These are phyloP conservation scores for Ceratocystis huliohia DNA, from an alignment of 2,329 filamentous ascomycete genomes.

Conservation along the genomic window DNA sequence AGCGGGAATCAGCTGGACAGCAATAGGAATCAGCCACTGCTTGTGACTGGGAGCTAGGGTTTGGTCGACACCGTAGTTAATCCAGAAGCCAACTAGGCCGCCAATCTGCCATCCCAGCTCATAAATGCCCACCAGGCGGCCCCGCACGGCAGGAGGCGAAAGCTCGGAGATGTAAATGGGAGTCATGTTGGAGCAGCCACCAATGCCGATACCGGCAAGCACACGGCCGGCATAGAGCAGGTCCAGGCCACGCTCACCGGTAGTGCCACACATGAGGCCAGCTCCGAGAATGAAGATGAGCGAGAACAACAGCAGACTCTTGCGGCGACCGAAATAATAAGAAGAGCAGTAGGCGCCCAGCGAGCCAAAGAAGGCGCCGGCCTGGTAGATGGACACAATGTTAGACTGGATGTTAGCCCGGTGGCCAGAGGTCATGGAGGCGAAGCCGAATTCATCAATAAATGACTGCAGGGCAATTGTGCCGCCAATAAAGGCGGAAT, in stretches of 20 bases:
- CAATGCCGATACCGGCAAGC: conserved; percentile 50
- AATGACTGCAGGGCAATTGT: conserved; percentile 47
- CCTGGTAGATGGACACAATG: conserved; percentile 67
- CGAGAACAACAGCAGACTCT: conserved; percentile 48
- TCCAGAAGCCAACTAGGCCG: conserved; percentile 52
- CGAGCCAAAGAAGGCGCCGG: conserved; percentile 73
- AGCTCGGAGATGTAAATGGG: conserved; percentile 51
- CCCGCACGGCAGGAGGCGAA: conserved; percentile 49
- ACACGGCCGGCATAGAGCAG: conserved; percentile 50
- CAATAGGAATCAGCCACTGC: conserved; percentile 54
- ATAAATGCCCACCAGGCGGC: conserved; percentile 53
- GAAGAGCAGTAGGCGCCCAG: conserved; percentile 53
- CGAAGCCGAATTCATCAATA: conserved; percentile 51
- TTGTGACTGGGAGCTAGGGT: conserved; percentile 55
- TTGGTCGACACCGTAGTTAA: conserved; percentile 59
- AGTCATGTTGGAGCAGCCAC: conserved; percentile 50
- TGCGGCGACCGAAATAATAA: conserved; percentile 55
- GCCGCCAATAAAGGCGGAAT: conserved; percentile 68
- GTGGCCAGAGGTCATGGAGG: conserved; percentile 33
- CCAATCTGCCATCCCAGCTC: conserved; percentile 54
- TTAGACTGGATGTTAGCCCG: conserved; percentile 54
- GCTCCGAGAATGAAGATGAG: conserved; percentile 57
- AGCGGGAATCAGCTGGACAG: conserved; percentile 52
- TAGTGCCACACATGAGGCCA: conserved; percentile 38
- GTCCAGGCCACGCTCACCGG: conserved; percentile 52